Percentiles rank a stretch among this genome's conserved stretches.
Evolutionary conservation across 2,329 filamentous ascomycete genomes (phyloP).

Genomic region (Dactylellina leptospora): DNA sequence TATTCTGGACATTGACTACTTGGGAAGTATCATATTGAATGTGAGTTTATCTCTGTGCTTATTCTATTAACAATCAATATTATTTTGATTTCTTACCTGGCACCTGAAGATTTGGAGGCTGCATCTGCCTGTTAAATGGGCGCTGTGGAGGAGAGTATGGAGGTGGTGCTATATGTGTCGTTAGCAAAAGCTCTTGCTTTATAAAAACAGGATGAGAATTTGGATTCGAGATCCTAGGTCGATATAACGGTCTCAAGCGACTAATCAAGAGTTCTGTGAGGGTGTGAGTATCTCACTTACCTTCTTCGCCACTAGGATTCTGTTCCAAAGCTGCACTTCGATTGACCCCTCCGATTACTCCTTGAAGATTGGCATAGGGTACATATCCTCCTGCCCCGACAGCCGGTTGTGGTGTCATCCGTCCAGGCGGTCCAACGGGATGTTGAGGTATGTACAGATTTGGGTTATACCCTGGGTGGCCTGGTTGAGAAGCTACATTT

Average conservation of each 20-base stretch:
- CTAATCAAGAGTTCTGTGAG: background rate
- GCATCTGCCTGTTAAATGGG: constrained; percentile 50
- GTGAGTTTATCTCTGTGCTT: no score
- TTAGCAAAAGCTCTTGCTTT: constrained; percentile 20
- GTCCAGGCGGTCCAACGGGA: constrained; percentile 44
- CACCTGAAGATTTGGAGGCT: constrained; percentile 50
- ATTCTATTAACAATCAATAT: no score
- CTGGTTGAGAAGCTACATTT: constrained; percentile 35
- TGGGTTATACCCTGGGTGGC: constrained; percentile 42
- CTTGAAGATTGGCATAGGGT: constrained; percentile 52
- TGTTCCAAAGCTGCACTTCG: constrained; percentile 46
- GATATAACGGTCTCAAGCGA: no score
- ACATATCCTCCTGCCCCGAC: constrained; percentile 53
- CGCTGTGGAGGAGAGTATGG: constrained; percentile 51
- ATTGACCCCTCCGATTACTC: constrained; percentile 52
- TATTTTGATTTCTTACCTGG: no score
- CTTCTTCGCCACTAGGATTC: constrained; percentile 33
- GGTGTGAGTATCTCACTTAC: constrained; percentile 17
- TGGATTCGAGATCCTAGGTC: no score
- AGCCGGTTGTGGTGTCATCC: constrained; percentile 47
- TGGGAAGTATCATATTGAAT: no score
- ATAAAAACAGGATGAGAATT: no score
- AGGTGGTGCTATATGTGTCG: constrained; percentile 33
- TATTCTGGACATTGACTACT: constrained; percentile 52
- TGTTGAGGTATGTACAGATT: constrained; percentile 48